Evolutionary conservation across 805 yeast genomes (phyloP).

Genomic region (Schizosaccharomyces cryophilus): DNA sequence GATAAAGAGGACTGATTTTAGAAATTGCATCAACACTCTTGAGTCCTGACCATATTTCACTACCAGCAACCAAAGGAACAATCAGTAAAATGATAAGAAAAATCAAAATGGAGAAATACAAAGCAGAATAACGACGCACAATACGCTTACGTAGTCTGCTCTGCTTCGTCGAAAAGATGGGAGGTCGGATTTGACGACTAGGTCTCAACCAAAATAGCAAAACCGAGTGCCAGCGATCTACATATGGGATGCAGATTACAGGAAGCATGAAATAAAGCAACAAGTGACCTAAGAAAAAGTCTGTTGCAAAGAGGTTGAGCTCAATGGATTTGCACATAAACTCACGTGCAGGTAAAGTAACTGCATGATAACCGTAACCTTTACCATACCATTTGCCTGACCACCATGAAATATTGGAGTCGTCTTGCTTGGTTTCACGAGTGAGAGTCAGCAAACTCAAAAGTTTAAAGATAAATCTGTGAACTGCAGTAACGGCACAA

Average conservation of each 20-base stretch:
- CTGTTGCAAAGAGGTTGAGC: constrained; percentile 88
- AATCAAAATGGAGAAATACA: constrained; percentile 47
- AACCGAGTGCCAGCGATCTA: constrained; percentile 94
- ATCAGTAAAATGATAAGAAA: constrained; percentile 54
- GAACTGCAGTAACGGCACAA: constrained; percentile 59
- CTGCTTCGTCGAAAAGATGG: constrained; percentile 89
- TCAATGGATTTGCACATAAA: constrained; percentile 82
- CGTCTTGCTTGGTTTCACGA: constrained; percentile 89
- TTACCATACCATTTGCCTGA: constrained; percentile 97
- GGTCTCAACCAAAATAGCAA: constrained; percentile 98
- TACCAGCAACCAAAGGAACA: constrained; percentile 59
- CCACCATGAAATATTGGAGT: constrained; percentile 97
- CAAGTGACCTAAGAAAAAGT: constrained; percentile 78
- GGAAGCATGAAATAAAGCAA: constrained; percentile 78
- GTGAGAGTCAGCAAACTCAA: constrained; percentile 59
- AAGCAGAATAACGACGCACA: constrained; percentile 74
- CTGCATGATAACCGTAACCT: constrained; percentile 79
- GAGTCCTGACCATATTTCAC: background rate
- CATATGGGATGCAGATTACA: constrained; percentile 52
- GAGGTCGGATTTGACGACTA: constrained; percentile 88
- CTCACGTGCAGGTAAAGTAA: constrained; percentile 91
- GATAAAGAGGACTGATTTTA: background rate
- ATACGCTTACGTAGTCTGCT: constrained; percentile 89
- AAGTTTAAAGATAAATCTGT: constrained; percentile 66
- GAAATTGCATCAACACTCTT: background rate